Percentiles rank a stretch among this genome's conserved stretches.
These are phyloP conservation scores for Coemansia sp. DNA, from an alignment of 192 early-diverging fungal genomes.

Conservation along the genomic window DNA sequence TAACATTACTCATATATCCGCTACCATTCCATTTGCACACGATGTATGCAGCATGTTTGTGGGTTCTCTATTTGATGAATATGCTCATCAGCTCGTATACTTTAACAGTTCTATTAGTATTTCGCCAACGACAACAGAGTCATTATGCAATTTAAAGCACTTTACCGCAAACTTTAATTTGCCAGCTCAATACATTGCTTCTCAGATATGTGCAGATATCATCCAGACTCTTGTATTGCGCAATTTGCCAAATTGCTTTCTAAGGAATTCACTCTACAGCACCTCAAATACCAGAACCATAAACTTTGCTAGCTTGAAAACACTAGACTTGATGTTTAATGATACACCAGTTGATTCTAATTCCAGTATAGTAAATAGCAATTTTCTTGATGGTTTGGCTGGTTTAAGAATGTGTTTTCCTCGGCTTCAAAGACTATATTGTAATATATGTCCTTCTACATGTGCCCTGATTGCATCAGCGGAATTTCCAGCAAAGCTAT, in stretches of 20 bases:
- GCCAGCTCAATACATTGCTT: background rate
- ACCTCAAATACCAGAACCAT: background rate
- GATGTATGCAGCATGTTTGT: background rate
- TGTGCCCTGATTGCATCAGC: background rate
- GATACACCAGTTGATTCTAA: background rate
- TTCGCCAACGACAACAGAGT: background rate
- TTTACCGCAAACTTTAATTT: background rate
- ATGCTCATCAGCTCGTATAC: slow-evolving; percentile 1
- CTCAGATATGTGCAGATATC: slow-evolving; percentile 1
- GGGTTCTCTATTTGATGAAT: background rate
- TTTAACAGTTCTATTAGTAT: slow-evolving; percentile 1
- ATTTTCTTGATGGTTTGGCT: background rate
- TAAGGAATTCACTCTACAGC: background rate
- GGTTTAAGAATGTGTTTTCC: background rate
- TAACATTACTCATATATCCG: background rate
- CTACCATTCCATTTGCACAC: too few relatives aligned
- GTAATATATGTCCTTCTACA: background rate
- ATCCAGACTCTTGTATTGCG: background rate
- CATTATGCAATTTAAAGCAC: background rate
- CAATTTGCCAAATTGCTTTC: background rate
- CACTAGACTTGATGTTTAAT: background rate
- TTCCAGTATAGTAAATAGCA: background rate
- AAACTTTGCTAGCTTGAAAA: background rate
- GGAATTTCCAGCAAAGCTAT: background rate
- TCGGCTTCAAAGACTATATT: background rate